Evolutionary conservation across 148 eudicot species (phyloP), one percentile per base, ranked within the genome.

Genomic region (Rhododendron vialii): DNA sequence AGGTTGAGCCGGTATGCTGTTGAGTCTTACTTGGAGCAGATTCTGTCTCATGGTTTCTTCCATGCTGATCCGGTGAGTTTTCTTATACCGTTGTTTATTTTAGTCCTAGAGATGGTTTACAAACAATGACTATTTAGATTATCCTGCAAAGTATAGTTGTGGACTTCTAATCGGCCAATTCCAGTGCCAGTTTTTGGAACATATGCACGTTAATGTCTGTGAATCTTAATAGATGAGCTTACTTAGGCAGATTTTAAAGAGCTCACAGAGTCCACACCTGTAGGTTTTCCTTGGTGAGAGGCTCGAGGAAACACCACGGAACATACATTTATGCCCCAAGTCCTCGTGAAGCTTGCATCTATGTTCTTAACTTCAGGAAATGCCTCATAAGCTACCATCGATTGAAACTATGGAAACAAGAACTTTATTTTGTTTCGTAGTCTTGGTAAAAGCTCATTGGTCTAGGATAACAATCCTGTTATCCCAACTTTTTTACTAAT

Each of bases 1-100:
- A 97, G 99, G 91, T 89, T 97, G 90, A 91, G 98, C n/a, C 91
- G 98, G 36, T 97, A 97, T 91, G 98, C 99, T 90, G 99, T 97
- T 87, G 99, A 97, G 87, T 95, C 99, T 59, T 96, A 95, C 88
- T 90, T 96, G 90, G 99, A 95, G 73, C 98, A 95, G 86, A 95
- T 95, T 85, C 92, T 96, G 84, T 90, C 98, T 84, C 98, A 95
- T 90, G 99, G 99, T 17, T 96, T 96, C 85, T 96, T 96, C 91
- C 99, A 96, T 90, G 99, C 99, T 83, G 99, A 96, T 84, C 99
- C 99, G 69, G 99, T 96, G 87, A 92, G 99, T 91, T 86, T 74
- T 78, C 84, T 28, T 33, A 45, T 71, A 63, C 65, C 24, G 28
- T 76, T 73, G 30, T 67, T 12, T 5, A 33, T 43, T 78, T 71